phyloP scores from a whole-genome alignment of 352 stramenopile genomes.

The Globisporangium paroecandrum region DNA sequence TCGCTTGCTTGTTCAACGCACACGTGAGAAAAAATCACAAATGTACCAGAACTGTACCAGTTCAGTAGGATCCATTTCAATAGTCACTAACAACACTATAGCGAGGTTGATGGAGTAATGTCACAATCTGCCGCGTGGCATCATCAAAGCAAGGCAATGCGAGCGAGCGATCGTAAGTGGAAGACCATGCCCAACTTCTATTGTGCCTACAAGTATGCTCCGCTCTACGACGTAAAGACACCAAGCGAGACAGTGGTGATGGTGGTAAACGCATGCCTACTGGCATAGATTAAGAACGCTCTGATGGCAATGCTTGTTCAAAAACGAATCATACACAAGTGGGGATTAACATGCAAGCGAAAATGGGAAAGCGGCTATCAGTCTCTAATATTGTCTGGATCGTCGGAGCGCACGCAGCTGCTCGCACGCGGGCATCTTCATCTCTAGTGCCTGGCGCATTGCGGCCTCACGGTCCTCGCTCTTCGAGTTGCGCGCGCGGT shows the following conservation, averaged over 20 bases:
- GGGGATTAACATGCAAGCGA: slow-evolving; percentile 1
- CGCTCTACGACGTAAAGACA: too few relatives aligned
- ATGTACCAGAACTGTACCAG: not conserved
- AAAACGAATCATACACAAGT: slow-evolving; percentile 2
- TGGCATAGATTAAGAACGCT: too few relatives aligned
- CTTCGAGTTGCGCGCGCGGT: slow-evolving; percentile 74
- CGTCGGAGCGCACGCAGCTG: slow-evolving; percentile 66
- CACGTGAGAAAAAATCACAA: slow-evolving; percentile 3
- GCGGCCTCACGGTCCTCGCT: slow-evolving; percentile 70
- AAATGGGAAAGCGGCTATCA: not conserved
- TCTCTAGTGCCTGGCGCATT: slow-evolving; percentile 76
- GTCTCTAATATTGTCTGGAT: slow-evolving; percentile 49
- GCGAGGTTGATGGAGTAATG: not conserved
- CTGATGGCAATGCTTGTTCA: too few relatives aligned
- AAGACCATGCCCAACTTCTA: too few relatives aligned
- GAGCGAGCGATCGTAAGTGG: not conserved
- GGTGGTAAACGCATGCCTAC: too few relatives aligned
- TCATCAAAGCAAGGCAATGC: not conserved
- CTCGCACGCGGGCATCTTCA: slow-evolving; percentile 84
- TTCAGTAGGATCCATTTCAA: not conserved
- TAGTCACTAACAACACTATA: not conserved
- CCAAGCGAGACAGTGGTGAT: too few relatives aligned
- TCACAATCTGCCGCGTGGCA: not conserved
- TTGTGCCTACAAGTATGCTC: too few relatives aligned
- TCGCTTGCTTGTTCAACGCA: not conserved